Evolutionary conservation across 1,284 basidiomycete species (phyloP), one percentile per base, ranked within the genome.

Genomic region (Sutorius eximius): DNA sequence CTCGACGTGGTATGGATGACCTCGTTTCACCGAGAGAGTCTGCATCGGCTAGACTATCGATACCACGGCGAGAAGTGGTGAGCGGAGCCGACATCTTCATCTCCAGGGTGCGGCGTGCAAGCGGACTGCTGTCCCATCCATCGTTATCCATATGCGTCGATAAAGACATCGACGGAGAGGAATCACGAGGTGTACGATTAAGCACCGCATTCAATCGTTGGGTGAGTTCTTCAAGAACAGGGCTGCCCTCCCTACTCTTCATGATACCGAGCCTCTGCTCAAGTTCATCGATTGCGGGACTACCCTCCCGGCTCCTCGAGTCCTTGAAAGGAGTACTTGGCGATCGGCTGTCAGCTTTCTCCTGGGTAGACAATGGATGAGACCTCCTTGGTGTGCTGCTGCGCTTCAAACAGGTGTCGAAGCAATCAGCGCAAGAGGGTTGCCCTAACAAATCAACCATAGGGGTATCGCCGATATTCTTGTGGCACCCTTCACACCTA

Each of bases 381-480:
- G 59, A 61, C 51, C 74, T 79, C 60, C 73, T 78, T 27, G 79
- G 77, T 6, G 72, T 72, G 34, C 67, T 75, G 54, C 79, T 80
- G 46, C 83, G 77, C 58, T 79, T 82, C 41, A 89, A 73, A 63
- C 86, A 89, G 29, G 69, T 82, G 54, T 89, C 89, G 61, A 91
- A 91, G 62, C 90, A 92, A 44, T 86, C 83, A 12, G 78, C 74
- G 61, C 89, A 92, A 47, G 84, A 87, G 8, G 89, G 90, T 38
- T 82, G 78, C 15, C 90, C 90, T 15, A 89, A 73, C n/a, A 92
- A 72, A 69, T 92, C 90, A 24, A 91, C 85, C 81, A 90, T 85
- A 0, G 90, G 90, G 5, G 74, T 74, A 59, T 86, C 79, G 13
- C 87, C 85, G 32, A 92, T 85, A 59, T 84, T 80, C 71, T 82